phyloP scores from a whole-genome alignment of 2,329 filamentous ascomycete species.

The Diaporthe amygdali region DNA sequence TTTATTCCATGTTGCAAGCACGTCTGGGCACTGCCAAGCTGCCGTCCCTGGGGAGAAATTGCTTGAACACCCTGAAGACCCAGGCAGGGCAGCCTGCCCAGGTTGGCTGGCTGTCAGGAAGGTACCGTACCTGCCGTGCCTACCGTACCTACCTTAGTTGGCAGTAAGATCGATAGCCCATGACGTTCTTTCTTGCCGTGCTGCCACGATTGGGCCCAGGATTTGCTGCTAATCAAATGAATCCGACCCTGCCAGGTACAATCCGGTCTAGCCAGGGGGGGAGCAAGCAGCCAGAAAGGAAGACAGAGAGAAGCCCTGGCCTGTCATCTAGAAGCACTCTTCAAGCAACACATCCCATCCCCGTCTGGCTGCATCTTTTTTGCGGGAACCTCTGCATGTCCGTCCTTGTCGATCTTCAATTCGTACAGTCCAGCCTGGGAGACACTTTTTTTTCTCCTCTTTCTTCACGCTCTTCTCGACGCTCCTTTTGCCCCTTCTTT shows the following conservation, averaged over 20 bases:
- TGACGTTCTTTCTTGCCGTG: background rate
- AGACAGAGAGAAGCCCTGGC: background rate
- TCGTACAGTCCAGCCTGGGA: background rate
- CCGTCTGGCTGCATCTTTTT: conserved; percentile 20
- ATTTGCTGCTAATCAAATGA: conserved; percentile 15
- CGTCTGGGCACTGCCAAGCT: conserved; percentile 6
- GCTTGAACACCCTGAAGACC: background rate
- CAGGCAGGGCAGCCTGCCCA: too few relatives aligned
- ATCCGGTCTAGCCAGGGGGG: conserved; percentile 13
- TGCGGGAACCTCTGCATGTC: conserved; percentile 14
- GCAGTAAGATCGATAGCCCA: background rate
- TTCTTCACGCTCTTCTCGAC: conserved; percentile 15
- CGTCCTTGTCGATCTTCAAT: conserved; percentile 12
- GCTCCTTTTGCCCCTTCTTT: conserved; percentile 18
- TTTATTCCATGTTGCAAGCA: conserved; percentile 7
- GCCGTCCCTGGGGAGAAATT: conserved; percentile 11
- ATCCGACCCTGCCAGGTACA: conserved; percentile 18
- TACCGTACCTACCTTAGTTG: too few relatives aligned
- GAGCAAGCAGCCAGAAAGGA: background rate
- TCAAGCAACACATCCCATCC: conserved; percentile 7
- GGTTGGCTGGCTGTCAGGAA: background rate
- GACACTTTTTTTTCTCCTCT: background rate
- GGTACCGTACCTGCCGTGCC: background rate
- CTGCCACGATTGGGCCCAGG: background rate
- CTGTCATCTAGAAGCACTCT: conserved; percentile 11